These are phyloP conservation scores for Fusarium staphyleae DNA, from an alignment of 2,329 filamentous ascomycete genomes.

Conservation along the genomic window DNA sequence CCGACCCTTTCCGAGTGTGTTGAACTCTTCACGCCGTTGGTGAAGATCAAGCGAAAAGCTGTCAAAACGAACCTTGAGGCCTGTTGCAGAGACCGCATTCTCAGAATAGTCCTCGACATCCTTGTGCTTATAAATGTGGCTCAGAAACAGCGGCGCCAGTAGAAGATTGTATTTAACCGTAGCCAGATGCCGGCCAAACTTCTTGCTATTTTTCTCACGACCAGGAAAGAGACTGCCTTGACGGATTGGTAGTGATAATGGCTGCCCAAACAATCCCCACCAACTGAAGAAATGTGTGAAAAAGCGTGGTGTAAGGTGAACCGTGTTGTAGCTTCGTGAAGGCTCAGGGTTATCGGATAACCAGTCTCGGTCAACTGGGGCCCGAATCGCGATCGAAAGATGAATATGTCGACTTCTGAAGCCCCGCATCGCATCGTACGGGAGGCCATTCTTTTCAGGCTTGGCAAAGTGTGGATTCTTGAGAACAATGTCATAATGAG, in stretches of 20 bases:
- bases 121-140: constrained; percentile 98
- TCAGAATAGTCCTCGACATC: constrained; percentile 87
- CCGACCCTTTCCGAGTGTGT: constrained; percentile 77
- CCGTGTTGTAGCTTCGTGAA: constrained; percentile 92
- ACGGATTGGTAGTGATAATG: constrained; percentile 92
- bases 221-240: constrained; percentile 92
- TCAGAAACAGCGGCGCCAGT: constrained; percentile 90
- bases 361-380: constrained; percentile 89
- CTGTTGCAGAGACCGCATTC: constrained; percentile 83
- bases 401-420: constrained; percentile 98
- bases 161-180: constrained; percentile 98
- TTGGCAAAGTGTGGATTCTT: constrained; percentile 80
- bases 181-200: constrained; percentile 95
- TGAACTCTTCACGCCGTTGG: constrained; percentile 90
- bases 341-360: constrained; percentile 74
- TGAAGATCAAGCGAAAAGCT: constrained; percentile 98
- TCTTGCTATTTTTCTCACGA: constrained; percentile 95
- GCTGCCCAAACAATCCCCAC: constrained; percentile 96
- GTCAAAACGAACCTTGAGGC: constrained; percentile 94
- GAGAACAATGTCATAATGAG: constrained; percentile 89
- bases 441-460: constrained; percentile 58
- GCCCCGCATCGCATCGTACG: constrained; percentile 94
- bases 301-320: constrained; percentile 92
- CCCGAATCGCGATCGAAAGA: constrained; percentile 88
- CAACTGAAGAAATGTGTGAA: constrained; percentile 98